A percentile compares a stretch with the other conserved stretches of the same genome.
These are phyloP conservation scores for Cordyceps javanica DNA, from an alignment of 2,329 filamentous ascomycete species.

Conservation along the genomic window DNA sequence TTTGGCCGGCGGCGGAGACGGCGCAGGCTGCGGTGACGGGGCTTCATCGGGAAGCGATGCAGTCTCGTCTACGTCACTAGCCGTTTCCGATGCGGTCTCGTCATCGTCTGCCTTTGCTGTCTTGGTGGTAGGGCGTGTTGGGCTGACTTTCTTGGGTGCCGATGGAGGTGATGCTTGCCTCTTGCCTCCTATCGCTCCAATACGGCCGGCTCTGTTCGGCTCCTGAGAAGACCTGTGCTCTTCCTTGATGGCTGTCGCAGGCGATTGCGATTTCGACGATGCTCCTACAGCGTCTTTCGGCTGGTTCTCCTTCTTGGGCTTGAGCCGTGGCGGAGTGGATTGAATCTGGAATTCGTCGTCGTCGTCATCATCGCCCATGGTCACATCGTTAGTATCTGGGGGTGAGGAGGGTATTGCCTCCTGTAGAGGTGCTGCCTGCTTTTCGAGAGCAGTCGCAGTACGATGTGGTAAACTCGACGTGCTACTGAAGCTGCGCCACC, in stretches of 20 bases:
- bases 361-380: slow-evolving; percentile 21
- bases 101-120: slow-evolving; percentile 14
- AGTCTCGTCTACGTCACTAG: slow-evolving; percentile 24
- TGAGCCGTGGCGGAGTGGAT: slow-evolving; percentile 37
- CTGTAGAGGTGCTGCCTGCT: not conserved
- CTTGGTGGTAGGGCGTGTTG: slow-evolving; percentile 15
- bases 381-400: slow-evolving; percentile 5
- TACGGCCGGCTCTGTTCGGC: slow-evolving; percentile 17
- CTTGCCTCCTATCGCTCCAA: slow-evolving; percentile 33
- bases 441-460: slow-evolving; percentile 7
- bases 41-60: slow-evolving; percentile 18
- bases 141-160: slow-evolving; percentile 12
- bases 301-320: slow-evolving; percentile 18
- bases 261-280: slow-evolving; percentile 3
- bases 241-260: slow-evolving; percentile 4
- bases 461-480: slow-evolving; percentile 20
- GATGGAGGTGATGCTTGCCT: slow-evolving; percentile 21
- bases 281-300: not conserved
- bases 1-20: slow-evolving; percentile 20
- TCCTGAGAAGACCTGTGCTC: not conserved
- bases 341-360: slow-evolving; percentile 46
- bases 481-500: slow-evolving; percentile 42
- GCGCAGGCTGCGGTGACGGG: slow-evolving; percentile 9
- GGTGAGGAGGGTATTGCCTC: slow-evolving; percentile 14
- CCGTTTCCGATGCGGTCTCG: slow-evolving; percentile 39